phyloP scores from a whole-genome alignment of 2,329 filamentous ascomycete genomes.

The Beauveria scarabaeidicola region DNA sequence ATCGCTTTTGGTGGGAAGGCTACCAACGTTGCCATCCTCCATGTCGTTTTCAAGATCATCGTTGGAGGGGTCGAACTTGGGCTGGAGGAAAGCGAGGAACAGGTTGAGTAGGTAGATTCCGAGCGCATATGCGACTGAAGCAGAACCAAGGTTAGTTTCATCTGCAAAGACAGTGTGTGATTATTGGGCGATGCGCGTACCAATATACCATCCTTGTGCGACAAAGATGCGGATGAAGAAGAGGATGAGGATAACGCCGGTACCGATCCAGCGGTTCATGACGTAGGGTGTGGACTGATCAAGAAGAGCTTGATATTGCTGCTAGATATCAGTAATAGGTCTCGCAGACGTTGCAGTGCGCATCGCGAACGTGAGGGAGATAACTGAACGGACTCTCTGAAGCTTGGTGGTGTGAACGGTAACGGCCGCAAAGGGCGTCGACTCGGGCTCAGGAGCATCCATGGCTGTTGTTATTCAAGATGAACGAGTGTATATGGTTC shows the following conservation, averaged over 20 bases:
- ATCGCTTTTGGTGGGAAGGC: slow-evolving; percentile 87
- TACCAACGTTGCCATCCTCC: slow-evolving; percentile 78
- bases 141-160: not conserved
- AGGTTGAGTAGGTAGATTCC: slow-evolving; percentile 98
- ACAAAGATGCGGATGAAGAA: slow-evolving; percentile 88
- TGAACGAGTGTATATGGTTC: not conserved
- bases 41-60: slow-evolving; percentile 87
- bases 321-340: slow-evolving; percentile 18
- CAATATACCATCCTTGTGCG: slow-evolving; percentile 98
- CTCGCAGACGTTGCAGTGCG: not conserved
- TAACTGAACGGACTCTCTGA: slow-evolving; percentile 51
- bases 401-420: slow-evolving; percentile 73
- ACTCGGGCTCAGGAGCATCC: slow-evolving; percentile 80
- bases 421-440: slow-evolving; percentile 87
- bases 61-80: slow-evolving; percentile 96
- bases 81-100: slow-evolving; percentile 95
- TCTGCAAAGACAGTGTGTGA: not conserved
- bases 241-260: slow-evolving; percentile 62
- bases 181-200: slow-evolving; percentile 36
- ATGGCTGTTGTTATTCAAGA: slow-evolving; percentile 37
- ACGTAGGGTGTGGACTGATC: slow-evolving; percentile 89
- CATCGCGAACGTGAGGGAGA: not conserved
- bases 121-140: slow-evolving; percentile 83
- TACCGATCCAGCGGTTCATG: slow-evolving; percentile 82
- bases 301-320: slow-evolving; percentile 92